Base-by-base conservation (phyloP, 2,329 filamentous ascomycete genomes). In the Sporothrix sp. region DNA sequence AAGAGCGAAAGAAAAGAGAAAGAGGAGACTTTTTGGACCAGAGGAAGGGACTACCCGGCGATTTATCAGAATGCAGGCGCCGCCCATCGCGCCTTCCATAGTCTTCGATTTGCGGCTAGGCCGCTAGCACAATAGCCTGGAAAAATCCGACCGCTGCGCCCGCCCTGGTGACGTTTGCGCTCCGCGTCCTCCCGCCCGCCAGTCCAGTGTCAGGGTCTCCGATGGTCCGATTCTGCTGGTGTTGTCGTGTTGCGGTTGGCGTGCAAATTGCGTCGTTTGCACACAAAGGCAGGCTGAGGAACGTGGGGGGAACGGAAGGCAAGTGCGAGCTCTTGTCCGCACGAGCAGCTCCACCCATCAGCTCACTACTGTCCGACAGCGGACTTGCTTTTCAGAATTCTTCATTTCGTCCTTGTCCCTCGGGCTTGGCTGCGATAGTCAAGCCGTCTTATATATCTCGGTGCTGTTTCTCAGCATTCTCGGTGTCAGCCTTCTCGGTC, bases 1-100 rank as follows among this genome's bases (percentile, higher is more conserved):
- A n/a, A n/a, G 5, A 21, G 18, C 4, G 16, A 18, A 21, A 21
- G 18, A 13, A 28, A 20, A 28, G 30, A 37, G 30, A 13, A 30
- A 45, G 38, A 43, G 39, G 38, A 21, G 33, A 37, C 32, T 38
- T 28, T n/a, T n/a, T n/a, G n/a, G n/a, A n/a, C n/a, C n/a, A n/a
- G n/a, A n/a, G n/a, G n/a, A n/a, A n/a, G n/a, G n/a, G n/a, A n/a
- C n/a, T n/a, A n/a, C n/a, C 18, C 32, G 48, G 39, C 48, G 36
- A 33, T 40, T 49, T 49, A 49, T 49, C 40, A 42, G 33, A 35
- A 45, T 18, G 30, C 28, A 45, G 37, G 37, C 35, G 23, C 32
- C 20, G 21, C 33, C 18, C 18, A 45, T 35, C 43, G 43, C 30
- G 43, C 43, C 43, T 45, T 45, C 43, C 30, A 4, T 25, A 25